Conservation (phyloP, 805 yeast species). For the Pichia eremophila region DNA sequence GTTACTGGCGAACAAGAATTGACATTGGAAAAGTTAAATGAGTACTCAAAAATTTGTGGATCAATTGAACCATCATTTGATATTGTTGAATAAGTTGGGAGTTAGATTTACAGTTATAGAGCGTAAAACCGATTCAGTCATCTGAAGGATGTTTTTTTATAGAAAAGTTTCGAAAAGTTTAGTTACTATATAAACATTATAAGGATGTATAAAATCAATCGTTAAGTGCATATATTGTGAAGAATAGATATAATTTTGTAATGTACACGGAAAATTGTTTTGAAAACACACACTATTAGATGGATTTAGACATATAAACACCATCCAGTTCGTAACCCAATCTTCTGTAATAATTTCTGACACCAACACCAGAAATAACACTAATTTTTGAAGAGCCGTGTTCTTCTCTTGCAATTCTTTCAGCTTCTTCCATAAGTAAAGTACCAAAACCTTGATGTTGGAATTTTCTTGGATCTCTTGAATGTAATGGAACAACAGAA, state of each 20-base stretch:
- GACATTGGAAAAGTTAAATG: conserved; percentile 30
- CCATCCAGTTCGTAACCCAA: conserved; percentile 91
- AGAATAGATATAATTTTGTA: background rate
- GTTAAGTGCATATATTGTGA: background rate
- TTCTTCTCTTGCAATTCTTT: conserved; percentile 87
- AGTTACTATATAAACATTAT: background rate
- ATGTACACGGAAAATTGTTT: background rate
- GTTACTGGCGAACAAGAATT: conserved; percentile 28
- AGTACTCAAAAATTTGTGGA: conserved; percentile 45
- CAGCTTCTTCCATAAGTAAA: conserved; percentile 96
- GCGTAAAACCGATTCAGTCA: too few species aligned
- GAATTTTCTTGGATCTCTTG: conserved; percentile 93
- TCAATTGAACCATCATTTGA: conserved; percentile 48
- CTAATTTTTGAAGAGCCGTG: conserved; percentile 87
- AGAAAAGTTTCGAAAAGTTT: too few species aligned
- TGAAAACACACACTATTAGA: background rate
- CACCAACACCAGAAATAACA: conserved; percentile 97
- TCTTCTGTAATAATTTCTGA: conserved; percentile 87
- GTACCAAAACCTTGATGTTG: conserved; percentile 99
- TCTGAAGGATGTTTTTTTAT: too few species aligned
- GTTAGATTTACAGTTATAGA: too few species aligned
- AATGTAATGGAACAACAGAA: conserved; percentile 91
- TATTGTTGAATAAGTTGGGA: background rate
- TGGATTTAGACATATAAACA: conserved; percentile 85
- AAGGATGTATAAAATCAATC: too few species aligned